These are phyloP conservation scores for Jimgerdemannia lactiflua DNA, from an alignment of 192 early-diverging fungal genomes.

Conservation along the genomic window DNA sequence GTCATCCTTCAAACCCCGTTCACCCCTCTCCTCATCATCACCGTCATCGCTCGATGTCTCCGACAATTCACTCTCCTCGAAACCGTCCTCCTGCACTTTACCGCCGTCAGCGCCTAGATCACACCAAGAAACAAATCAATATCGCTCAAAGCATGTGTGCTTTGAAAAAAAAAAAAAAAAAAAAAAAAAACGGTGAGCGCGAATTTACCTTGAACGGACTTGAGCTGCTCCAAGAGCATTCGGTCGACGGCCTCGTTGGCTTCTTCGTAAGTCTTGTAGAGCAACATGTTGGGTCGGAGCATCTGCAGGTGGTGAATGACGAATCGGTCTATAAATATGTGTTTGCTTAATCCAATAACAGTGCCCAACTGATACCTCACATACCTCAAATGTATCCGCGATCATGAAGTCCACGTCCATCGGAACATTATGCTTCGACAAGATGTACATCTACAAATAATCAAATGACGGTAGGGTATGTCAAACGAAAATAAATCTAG, in stretches of 20 bases:
- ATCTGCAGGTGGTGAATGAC: slow-evolving; percentile 16
- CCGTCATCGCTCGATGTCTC: slow-evolving; percentile 32
- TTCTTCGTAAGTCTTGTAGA: slow-evolving; percentile 75
- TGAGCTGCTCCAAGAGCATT: slow-evolving; percentile 48
- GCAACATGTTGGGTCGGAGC: slow-evolving; percentile 56
- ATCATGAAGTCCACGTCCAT: slow-evolving; percentile 91
- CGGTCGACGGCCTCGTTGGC: slow-evolving; percentile 66
- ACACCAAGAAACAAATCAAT: neutral
- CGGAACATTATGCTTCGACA: slow-evolving; percentile 77
- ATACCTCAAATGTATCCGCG: slow-evolving; percentile 70
- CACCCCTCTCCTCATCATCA: slow-evolving; percentile 31
- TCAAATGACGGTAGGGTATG: neutral
- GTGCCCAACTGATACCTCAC: slow-evolving; percentile 6
- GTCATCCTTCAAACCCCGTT: slow-evolving; percentile 32
- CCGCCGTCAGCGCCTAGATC: slow-evolving; percentile 17
- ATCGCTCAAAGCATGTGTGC: neutral
- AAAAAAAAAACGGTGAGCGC: neutral
- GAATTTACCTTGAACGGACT: slow-evolving; percentile 40
- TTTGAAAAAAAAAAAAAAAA: slow-evolving; percentile 7
- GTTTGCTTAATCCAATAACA: no score
- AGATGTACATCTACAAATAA: slow-evolving; percentile 70
- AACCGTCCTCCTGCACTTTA: slow-evolving; percentile 39
- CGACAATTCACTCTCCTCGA: slow-evolving; percentile 34
- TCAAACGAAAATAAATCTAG: slow-evolving; percentile 1
- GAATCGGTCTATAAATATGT: neutral